These are phyloP conservation scores for Intubia oerlemansii DNA, from an alignment of 2,329 filamentous ascomycete genomes.

Conservation along the genomic window DNA sequence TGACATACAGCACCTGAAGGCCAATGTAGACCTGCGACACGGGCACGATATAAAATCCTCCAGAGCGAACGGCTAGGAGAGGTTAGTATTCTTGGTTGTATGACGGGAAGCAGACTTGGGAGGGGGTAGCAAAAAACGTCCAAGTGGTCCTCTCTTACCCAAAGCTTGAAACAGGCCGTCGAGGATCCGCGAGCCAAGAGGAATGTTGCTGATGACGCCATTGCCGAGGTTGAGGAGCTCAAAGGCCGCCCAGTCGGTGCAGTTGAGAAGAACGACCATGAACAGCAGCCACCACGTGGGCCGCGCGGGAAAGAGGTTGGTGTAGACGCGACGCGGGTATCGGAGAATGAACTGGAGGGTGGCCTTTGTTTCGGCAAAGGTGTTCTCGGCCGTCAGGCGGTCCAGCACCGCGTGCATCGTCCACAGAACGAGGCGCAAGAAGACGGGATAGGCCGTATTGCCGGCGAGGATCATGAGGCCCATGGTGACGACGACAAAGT, in stretches of 20 bases:
- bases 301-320: constrained; percentile 39
- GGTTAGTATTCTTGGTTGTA: neutral
- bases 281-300: constrained; percentile 46
- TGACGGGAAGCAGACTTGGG: no score
- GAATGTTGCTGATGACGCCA: constrained; percentile 26
- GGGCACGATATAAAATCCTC: constrained; percentile 43
- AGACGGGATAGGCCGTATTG: constrained; percentile 44
- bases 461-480: constrained; percentile 39
- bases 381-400: constrained; percentile 15
- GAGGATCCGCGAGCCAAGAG: constrained; percentile 30
- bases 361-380: constrained; percentile 20
- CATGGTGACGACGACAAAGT: constrained; percentile 30
- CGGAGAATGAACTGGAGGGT: constrained; percentile 31
- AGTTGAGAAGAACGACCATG: constrained; percentile 37
- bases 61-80: constrained; percentile 32
- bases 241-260: constrained; percentile 43
- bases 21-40: constrained; percentile 35
- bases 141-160: no score
- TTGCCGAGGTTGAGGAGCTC: constrained; percentile 45
- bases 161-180: constrained; percentile 45
- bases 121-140: no score
- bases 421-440: constrained; percentile 40
- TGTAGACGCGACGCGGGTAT: constrained; percentile 36
- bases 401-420: constrained; percentile 20
- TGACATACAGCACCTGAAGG: constrained; percentile 35